Evolutionary conservation across 805 yeast species (phyloP).

Genomic region (Kodamaea fukazawae): DNA sequence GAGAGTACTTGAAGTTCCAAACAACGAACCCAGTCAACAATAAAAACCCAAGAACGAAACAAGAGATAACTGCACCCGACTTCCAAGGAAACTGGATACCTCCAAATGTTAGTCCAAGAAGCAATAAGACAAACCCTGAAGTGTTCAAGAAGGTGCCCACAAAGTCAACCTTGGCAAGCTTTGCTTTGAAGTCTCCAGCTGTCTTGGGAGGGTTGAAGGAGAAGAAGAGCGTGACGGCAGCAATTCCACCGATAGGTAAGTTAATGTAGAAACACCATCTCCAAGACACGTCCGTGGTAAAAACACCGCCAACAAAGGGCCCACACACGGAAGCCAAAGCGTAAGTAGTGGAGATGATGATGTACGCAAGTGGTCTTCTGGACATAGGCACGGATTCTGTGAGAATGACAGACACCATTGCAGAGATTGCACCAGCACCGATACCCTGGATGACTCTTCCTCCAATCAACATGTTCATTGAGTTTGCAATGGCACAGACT

Average conservation of each 20-base stretch:
- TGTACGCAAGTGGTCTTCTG: constrained; percentile 38
- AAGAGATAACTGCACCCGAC: constrained; percentile 50
- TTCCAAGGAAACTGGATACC: constrained; percentile 52
- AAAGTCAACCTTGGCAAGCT: constrained; percentile 47
- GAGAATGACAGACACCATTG: constrained; percentile 53
- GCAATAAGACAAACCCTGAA: constrained; percentile 42
- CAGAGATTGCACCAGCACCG: constrained; percentile 71
- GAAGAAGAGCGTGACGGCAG: constrained; percentile 35
- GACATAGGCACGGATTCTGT: constrained; percentile 52
- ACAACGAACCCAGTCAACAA: constrained; percentile 31
- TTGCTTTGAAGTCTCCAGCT: constrained; percentile 34
- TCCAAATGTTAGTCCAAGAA: constrained; percentile 55
- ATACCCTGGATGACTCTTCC: constrained; percentile 71
- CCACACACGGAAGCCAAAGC: constrained; percentile 55
- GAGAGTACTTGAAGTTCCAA: constrained; percentile 43
- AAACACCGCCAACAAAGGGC: constrained; percentile 66
- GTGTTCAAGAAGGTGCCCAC: constrained; percentile 46
- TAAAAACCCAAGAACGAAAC: constrained; percentile 47
- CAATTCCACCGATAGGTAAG: constrained; percentile 60
- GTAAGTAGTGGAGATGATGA: constrained; percentile 41
- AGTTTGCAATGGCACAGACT: constrained; percentile 50
- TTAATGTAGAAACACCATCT: constrained; percentile 70
- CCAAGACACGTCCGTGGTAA: constrained; percentile 61
- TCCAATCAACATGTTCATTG: constrained; percentile 62
- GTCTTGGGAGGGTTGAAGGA: constrained; percentile 49